These are phyloP conservation scores for Mortierella claussenii DNA, from an alignment of 192 early-diverging fungal genomes.

Conservation along the genomic window DNA sequence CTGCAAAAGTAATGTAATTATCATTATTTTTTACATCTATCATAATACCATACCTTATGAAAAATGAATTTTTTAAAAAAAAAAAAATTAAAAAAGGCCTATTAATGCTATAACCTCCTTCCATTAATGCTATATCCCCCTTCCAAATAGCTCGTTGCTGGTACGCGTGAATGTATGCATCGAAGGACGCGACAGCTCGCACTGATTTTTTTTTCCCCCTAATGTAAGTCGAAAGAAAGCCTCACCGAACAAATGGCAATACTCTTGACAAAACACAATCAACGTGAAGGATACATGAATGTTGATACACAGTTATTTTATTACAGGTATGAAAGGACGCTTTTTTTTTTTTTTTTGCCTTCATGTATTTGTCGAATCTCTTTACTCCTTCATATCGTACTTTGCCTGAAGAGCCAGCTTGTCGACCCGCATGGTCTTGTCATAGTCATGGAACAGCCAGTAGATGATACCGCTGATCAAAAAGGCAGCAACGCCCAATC, in stretches of 20 bases:
- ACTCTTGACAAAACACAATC: too few relatives aligned
- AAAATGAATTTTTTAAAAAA: slow-evolving; percentile 1
- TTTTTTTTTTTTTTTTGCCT: not conserved
- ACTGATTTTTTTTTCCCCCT: too few relatives aligned
- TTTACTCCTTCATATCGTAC: slow-evolving; percentile 12
- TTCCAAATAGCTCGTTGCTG: too few relatives aligned
- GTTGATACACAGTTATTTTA: too few relatives aligned
- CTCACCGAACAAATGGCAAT: too few relatives aligned
- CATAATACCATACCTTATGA: not conserved
- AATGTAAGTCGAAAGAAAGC: too few relatives aligned
- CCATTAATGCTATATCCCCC: too few relatives aligned
- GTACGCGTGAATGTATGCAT: too few relatives aligned
- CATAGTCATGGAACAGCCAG: slow-evolving; percentile 26
- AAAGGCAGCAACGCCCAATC: slow-evolving; percentile 52
- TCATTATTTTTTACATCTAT: not conserved
- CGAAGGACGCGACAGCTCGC: too few relatives aligned
- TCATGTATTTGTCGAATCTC: too few relatives aligned
- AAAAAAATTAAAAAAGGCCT: slow-evolving; percentile 4
- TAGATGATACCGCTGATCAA: slow-evolving; percentile 22
- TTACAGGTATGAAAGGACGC: not conserved
- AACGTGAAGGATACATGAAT: too few relatives aligned
- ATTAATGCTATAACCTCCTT: not conserved
- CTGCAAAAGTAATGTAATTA: too few relatives aligned
- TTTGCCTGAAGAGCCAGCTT: slow-evolving; percentile 29
- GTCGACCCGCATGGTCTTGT: slow-evolving; percentile 31